These are phyloP conservation scores for Termitomyces sp. DNA, from an alignment of 768 basidiomycete genomes.

Conservation along the genomic window DNA sequence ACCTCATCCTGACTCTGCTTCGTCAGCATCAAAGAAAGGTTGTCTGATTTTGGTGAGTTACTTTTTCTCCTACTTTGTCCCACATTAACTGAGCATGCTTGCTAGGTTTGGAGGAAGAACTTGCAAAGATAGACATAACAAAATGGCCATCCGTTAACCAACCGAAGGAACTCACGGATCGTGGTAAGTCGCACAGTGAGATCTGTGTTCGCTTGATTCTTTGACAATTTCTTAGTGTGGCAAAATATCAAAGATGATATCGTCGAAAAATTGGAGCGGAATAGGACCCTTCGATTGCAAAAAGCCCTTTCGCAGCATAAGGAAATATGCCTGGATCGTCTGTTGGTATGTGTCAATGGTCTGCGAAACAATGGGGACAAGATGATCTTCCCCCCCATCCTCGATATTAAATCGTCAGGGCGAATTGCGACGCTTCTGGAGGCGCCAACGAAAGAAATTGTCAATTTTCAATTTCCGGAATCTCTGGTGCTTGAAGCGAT, in stretches of 20 bases:
- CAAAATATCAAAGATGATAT: neutral
- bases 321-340: fast-evolving
- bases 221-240: neutral
- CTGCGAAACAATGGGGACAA: neutral
- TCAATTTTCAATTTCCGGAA: neutral
- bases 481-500: neutral
- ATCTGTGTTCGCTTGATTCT: neutral
- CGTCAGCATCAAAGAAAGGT: neutral
- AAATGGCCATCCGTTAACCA: neutral
- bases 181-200: neutral
- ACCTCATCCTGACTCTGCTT: neutral
- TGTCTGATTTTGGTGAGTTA: neutral
- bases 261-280: neutral
- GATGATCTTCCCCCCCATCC: neutral
- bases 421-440: neutral
- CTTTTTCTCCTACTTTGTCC: neutral
- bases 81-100: neutral
- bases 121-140: neutral
- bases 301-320: neutral
- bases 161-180: slow-evolving; percentile 2
- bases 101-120: neutral
- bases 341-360: neutral
- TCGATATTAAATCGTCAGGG: neutral
- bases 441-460: neutral
- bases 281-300: neutral